Evolutionary conservation across 2,329 filamentous ascomycete species (phyloP), one percentile per base, ranked within the genome.

Genomic region (Orbilia blumenaviensis): DNA sequence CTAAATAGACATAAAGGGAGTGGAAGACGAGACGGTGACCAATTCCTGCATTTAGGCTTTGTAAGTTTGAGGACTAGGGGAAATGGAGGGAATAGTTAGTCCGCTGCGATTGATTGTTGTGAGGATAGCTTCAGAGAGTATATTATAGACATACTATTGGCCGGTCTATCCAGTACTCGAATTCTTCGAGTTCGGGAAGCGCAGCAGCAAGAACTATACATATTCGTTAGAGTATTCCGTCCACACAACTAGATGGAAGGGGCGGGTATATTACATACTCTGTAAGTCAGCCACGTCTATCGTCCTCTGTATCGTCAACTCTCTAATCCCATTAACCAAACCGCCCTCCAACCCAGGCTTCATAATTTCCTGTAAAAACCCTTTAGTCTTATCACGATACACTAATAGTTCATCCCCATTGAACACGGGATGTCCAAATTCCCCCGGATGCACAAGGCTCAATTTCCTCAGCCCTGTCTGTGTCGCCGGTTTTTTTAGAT

Each of bases 121-220:
- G 3, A 7, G 18, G 18, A 25, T 10, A 18, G 2, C n/a, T 7
- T 23, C 7, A 9, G 41, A 2, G 16, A 12, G 21, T 29, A 16
- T 9, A 36, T 14, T 27, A 16, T 1, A 23, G 1, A 34, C 44
- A 12, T 54, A 66, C 61, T 29, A 66, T 9, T n/a, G 61, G 44
- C 18, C 61, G 50, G 34, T 54, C 61, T 3, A 38, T 42, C 61
- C 61, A 66, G 10, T 52, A 66, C 14, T 66, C 61, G 21, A 66
- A 66, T 7, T 27, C 42, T 14, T 66, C 61, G 0, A 66, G 14
- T 4, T 54, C 29, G 2, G 61, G 61, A 36, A 66, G 34, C 2
- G 44, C 61, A 6, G 27, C 18, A 21, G 61, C 61, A 54, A 66
- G 44, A 16, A 21, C 61, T 66, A 42, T 14, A 23, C 8, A 8